Conservation (phyloP, 768 basidiomycete species). For the Phylloporus arenicola region DNA sequence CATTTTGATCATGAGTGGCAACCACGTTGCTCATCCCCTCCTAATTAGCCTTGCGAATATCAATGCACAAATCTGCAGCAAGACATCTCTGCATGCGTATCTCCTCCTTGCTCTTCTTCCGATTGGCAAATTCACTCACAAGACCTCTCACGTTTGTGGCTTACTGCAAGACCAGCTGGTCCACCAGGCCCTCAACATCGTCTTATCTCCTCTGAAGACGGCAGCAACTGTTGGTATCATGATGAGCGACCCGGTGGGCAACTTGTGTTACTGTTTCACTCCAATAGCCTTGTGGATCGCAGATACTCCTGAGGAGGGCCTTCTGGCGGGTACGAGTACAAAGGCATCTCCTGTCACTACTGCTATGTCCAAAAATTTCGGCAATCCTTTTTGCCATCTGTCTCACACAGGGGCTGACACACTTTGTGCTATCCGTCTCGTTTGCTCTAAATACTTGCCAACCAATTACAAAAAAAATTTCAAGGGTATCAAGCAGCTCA, state of each 20-base stretch:
- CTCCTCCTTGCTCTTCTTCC: slow-evolving; percentile 4
- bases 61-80: slow-evolving; percentile 3
- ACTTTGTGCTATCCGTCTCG: not conserved
- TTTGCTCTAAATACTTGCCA: not conserved
- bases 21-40: slow-evolving; percentile 5
- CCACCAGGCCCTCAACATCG: not conserved
- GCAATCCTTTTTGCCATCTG: slow-evolving; percentile 26
- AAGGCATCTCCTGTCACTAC: slow-evolving; percentile 30
- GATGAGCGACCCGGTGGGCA: not conserved
- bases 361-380: slow-evolving; percentile 27
- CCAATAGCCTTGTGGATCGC: not conserved
- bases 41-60: slow-evolving; percentile 14
- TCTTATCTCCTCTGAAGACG: not conserved
- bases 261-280: not conserved
- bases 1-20: not conserved
- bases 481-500: not conserved
- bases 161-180: not conserved
- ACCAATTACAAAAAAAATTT: not conserved
- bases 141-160: not conserved
- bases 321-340: slow-evolving; percentile 1
- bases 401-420: slow-evolving; percentile 11
- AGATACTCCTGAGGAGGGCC: slow-evolving; percentile 1
- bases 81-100: slow-evolving; percentile 10
- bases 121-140: slow-evolving; percentile 7
- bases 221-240: not conserved